Evolutionary conservation across 1,284 basidiomycete genomes (phyloP).

Genomic region (Polyporus tsugae): DNA sequence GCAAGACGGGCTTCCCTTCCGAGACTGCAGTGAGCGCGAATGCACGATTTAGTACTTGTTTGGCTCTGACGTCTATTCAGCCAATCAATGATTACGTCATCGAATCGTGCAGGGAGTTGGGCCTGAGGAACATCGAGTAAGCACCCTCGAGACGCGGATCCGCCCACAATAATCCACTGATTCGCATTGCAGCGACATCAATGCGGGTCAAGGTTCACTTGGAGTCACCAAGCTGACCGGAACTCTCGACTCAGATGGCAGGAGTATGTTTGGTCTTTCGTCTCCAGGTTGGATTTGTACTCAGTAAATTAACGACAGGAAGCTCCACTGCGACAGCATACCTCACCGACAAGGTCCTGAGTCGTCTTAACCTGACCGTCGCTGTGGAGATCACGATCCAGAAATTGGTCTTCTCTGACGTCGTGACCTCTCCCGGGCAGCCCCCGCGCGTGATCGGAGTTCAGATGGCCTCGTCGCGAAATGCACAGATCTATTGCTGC

Average conservation of each 20-base stretch:
- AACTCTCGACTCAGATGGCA: conserved; percentile 40
- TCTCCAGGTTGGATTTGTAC: neutral
- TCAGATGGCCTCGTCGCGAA: conserved; percentile 37
- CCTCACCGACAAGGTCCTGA: conserved; percentile 43
- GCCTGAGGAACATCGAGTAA: conserved; percentile 37
- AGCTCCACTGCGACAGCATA: conserved; percentile 52
- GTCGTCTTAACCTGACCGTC: conserved; percentile 50
- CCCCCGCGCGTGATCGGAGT: conserved; percentile 40
- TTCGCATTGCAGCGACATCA: conserved; percentile 40
- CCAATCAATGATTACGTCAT: conserved; percentile 28
- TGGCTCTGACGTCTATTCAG: conserved; percentile 9
- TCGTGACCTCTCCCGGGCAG: conserved; percentile 10
- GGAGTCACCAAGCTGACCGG: conserved; percentile 40
- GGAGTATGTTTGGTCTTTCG: conserved; percentile 36
- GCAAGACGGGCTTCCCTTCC: conserved; percentile 33
- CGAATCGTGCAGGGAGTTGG: conserved; percentile 32
- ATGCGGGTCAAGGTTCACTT: conserved; percentile 34
- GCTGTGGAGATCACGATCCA: too few relatives aligned
- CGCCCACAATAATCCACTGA: neutral
- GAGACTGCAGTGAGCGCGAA: conserved; percentile 21
- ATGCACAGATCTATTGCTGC: conserved; percentile 38
- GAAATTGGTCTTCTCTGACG: conserved; percentile 36
- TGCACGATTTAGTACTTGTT: too few relatives aligned
- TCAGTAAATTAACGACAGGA: conserved; percentile 27
- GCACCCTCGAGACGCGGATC: neutral